phyloP scores from a whole-genome alignment of 495 filamentous ascomycete genomes.

The Hypoxylon fragiforme region DNA sequence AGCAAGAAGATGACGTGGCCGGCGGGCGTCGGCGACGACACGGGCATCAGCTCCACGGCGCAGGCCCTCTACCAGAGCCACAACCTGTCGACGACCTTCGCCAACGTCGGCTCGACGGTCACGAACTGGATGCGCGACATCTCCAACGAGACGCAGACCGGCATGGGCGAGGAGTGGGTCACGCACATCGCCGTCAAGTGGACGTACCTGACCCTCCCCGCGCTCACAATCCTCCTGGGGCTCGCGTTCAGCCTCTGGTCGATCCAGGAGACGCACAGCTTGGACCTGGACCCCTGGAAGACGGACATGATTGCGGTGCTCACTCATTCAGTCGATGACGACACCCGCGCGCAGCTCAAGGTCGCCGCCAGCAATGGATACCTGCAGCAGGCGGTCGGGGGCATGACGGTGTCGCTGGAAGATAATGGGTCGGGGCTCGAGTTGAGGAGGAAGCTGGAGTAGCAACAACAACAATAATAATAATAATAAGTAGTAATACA shows the following conservation, averaged over 20 bases:
- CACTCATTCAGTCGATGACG: conserved; percentile 22
- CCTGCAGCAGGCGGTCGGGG: conserved; percentile 7
- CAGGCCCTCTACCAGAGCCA: conserved; percentile 19
- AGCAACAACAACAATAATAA: too few species aligned
- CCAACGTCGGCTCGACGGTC: conserved; percentile 8
- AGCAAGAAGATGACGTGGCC: conserved; percentile 10
- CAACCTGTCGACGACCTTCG: conserved; percentile 15
- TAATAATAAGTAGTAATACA: too few species aligned
- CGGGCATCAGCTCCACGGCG: background rate
- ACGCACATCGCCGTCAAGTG: conserved; percentile 22
- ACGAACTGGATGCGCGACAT: conserved; percentile 20
- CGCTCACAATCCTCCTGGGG: conserved; percentile 5
- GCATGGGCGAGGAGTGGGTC: conserved; percentile 17
- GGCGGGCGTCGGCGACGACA: background rate
- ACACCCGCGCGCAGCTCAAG: conserved; percentile 22
- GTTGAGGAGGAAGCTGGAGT: conserved; percentile 14
- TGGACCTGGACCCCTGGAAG: conserved; percentile 22
- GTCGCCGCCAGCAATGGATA: conserved; percentile 13
- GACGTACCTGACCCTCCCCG: conserved; percentile 21
- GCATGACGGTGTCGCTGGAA: conserved; percentile 15
- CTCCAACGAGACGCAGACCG: conserved; percentile 3
- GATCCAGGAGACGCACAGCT: conserved; percentile 12
- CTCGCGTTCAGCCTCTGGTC: conserved; percentile 9
- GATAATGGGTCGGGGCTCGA: conserved; percentile 25
- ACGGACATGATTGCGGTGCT: conserved; percentile 23